A percentile compares a stretch with the other conserved stretches of the same genome.
Conservation (phyloP, 805 yeast species). For the Grigorovia transvaalensis region DNA sequence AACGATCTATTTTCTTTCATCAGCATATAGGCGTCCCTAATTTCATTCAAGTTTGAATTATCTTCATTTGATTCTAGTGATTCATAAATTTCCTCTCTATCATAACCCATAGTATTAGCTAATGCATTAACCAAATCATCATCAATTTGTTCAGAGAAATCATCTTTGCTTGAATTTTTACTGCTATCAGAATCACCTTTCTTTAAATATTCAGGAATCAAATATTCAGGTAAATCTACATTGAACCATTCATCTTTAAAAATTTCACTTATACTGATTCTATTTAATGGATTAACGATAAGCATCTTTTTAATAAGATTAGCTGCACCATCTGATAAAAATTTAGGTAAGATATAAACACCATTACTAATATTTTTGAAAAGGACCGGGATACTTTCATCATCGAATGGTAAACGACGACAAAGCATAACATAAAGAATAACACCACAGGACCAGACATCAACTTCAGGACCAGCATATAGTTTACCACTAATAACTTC, state of each 20-base stretch:
- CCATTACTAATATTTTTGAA: constrained; percentile 90
- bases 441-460: constrained; percentile 96
- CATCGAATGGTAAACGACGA: constrained; percentile 92
- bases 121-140: constrained; percentile 67
- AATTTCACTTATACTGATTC: constrained; percentile 86
- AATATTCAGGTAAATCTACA: constrained; percentile 66
- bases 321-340: constrained; percentile 76
- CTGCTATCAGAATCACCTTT: constrained; percentile 3
- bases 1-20: constrained; percentile 69
- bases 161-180: background rate
- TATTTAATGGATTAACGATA: constrained; percentile 86
- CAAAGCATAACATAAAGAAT: constrained; percentile 91
- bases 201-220: constrained; percentile 39
- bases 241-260: constrained; percentile 93
- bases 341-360: constrained; percentile 82
- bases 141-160: constrained; percentile 41
- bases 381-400: constrained; percentile 87
- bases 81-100: constrained; percentile 68
- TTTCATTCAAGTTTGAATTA: constrained; percentile 55
- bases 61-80: constrained; percentile 41
- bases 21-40: constrained; percentile 74
- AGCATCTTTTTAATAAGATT: constrained; percentile 77
- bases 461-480: constrained; percentile 97
- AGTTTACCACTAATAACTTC: constrained; percentile 91
- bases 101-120: constrained; percentile 80